Percentiles rank a stretch among this genome's conserved stretches.
These are phyloP conservation scores for Saccharomycopsis selenospora DNA, from an alignment of 805 yeast genomes.

Conservation along the genomic window DNA sequence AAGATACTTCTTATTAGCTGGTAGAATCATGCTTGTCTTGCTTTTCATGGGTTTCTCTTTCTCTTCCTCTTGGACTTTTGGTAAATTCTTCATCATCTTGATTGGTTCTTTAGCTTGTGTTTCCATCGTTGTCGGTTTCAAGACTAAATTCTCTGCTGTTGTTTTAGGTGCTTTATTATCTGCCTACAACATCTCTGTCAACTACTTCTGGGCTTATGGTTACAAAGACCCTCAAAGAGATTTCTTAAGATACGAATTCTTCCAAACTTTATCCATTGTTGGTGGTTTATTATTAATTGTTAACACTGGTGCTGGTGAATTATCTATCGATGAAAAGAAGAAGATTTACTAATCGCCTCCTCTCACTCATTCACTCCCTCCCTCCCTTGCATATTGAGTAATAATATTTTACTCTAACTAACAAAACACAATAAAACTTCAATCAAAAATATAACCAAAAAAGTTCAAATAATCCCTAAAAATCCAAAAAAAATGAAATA, in stretches of 20 bases:
- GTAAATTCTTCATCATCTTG: constrained; percentile 51
- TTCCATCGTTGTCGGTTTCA: constrained; percentile 84
- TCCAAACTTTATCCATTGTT: constrained; percentile 88
- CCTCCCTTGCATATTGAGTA: neutral
- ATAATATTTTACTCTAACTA: no score
- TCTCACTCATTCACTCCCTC: neutral
- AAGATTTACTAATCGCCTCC: constrained; percentile 54
- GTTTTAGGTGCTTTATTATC: constrained; percentile 59
- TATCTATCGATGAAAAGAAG: constrained; percentile 92
- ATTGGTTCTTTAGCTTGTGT: constrained; percentile 64
- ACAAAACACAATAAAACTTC: no score
- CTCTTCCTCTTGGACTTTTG: constrained; percentile 62
- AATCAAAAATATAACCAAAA: no score
- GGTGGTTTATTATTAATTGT: constrained; percentile 90
- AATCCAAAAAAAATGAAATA: no score
- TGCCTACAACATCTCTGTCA: constrained; percentile 68
- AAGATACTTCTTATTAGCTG: constrained; percentile 78
- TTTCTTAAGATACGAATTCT: constrained; percentile 83
- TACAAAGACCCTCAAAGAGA: constrained; percentile 73
- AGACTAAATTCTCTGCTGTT: constrained; percentile 82
- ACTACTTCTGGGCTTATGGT: constrained; percentile 83
- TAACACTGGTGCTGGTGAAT: constrained; percentile 93
- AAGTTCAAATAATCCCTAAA: no score
- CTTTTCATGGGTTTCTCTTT: constrained; percentile 81
- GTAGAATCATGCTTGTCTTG: constrained; percentile 77